These are phyloP conservation scores for Collybia sordida DNA, from an alignment of 768 basidiomycete genomes.

Conservation along the genomic window DNA sequence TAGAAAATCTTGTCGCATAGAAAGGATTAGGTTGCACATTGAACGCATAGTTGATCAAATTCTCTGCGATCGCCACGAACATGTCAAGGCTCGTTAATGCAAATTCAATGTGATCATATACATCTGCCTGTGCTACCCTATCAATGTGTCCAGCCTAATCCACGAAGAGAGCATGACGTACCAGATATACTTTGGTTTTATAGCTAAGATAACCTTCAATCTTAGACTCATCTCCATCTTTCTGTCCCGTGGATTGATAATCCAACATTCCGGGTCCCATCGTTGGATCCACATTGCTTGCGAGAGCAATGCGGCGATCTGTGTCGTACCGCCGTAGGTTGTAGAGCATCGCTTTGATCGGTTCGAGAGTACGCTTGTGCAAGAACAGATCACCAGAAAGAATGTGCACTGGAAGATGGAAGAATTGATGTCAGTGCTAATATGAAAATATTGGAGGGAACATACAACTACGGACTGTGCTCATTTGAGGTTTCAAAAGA, in stretches of 20 bases:
- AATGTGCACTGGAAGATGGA: constrained; percentile 56
- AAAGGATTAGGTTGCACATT: constrained; percentile 40
- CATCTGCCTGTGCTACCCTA: constrained; percentile 53
- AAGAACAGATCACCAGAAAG: constrained; percentile 70
- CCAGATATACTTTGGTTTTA: constrained; percentile 65
- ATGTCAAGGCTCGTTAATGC: constrained; percentile 65
- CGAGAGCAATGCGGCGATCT: constrained; percentile 54
- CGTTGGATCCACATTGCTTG: constrained; percentile 25
- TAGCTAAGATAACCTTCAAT: constrained; percentile 58
- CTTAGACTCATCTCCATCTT: constrained; percentile 1
- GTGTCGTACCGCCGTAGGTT: constrained; percentile 64
- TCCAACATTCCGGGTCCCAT: not conserved
- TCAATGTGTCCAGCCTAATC: not conserved
- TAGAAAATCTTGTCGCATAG: not conserved
- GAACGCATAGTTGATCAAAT: constrained; percentile 69
- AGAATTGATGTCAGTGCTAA: too few relatives aligned
- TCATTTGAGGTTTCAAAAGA: constrained; percentile 57
- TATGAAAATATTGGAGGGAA: constrained; percentile 6
- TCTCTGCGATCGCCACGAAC: constrained; percentile 65
- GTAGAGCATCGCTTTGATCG: constrained; percentile 65
- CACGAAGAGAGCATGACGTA: constrained; percentile 24
- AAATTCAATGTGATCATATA: constrained; percentile 72
- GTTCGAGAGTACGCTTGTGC: constrained; percentile 70
- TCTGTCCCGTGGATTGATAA: not conserved
- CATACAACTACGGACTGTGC: constrained; percentile 57